Evolutionary conservation across 768 basidiomycete species (phyloP).

Genomic region (Amanita thiersii): DNA sequence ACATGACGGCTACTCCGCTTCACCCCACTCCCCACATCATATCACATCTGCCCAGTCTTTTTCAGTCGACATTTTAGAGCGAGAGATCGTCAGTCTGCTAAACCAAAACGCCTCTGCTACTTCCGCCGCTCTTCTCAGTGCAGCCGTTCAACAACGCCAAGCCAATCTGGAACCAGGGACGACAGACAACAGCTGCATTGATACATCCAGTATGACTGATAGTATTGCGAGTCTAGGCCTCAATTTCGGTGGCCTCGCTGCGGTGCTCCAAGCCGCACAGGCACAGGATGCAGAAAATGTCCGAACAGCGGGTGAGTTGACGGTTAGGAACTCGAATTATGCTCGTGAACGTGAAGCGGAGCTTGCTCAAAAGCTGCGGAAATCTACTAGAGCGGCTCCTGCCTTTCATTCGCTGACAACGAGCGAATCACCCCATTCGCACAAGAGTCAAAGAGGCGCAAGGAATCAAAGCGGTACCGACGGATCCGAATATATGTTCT

Average conservation of each 20-base stretch:
- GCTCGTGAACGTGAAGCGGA: slow-evolving; percentile 35
- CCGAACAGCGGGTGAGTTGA: slow-evolving; percentile 32
- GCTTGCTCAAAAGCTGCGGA: slow-evolving; percentile 36
- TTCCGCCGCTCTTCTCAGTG: slow-evolving; percentile 53
- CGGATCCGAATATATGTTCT: slow-evolving; percentile 50
- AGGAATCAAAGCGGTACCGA: slow-evolving; percentile 34
- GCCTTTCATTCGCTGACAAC: slow-evolving; percentile 75
- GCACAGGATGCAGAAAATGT: slow-evolving; percentile 46
- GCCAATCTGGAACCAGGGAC: slow-evolving; percentile 30
- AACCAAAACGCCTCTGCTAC: slow-evolving; percentile 70
- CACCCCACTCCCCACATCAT: slow-evolving; percentile 27
- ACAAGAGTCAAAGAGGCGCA: slow-evolving; percentile 21
- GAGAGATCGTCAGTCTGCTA: slow-evolving; percentile 66
- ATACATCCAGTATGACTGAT: slow-evolving; percentile 21
- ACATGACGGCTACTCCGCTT: slow-evolving; percentile 26
- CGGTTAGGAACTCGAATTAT: slow-evolving; percentile 37
- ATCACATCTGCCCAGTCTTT: slow-evolving; percentile 38
- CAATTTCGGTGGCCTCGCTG: slow-evolving; percentile 60
- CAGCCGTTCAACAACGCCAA: slow-evolving; percentile 64
- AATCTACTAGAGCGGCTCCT: slow-evolving; percentile 61
- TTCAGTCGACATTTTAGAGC: slow-evolving; percentile 68
- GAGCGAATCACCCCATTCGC: slow-evolving; percentile 16
- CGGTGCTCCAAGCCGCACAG: slow-evolving; percentile 73
- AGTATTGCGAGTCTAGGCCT: slow-evolving; percentile 39
- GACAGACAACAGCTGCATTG: slow-evolving; percentile 18